Conservation (phyloP, 306 rosid genomes). For the Dryas drummondii region DNA sequence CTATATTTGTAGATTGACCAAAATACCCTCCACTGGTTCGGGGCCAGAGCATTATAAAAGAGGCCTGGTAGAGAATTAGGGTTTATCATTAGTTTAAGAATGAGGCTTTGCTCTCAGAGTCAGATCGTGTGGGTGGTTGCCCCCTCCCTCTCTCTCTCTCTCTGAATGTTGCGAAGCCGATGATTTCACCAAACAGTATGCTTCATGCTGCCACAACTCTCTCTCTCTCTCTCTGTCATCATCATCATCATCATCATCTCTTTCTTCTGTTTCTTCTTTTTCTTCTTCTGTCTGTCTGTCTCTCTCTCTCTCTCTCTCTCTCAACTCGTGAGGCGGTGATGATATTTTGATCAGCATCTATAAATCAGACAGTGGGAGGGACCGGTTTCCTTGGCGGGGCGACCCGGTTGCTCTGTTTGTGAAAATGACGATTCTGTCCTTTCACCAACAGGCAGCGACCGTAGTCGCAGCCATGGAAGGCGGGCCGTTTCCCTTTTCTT, state of each 20-base stretch:
- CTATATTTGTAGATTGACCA: neutral
- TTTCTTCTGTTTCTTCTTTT: conserved; percentile 16
- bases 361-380: conserved; percentile 22
- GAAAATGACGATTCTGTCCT: conserved; percentile 10
- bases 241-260: neutral
- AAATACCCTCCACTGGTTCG: neutral
- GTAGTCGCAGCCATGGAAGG: conserved; percentile 39
- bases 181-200: conserved; percentile 24
- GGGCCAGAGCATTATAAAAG: neutral
- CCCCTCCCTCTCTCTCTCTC: neutral
- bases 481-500: conserved; percentile 6
- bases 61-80: neutral
- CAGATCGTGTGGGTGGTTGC: neutral
- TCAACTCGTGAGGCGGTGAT: conserved; percentile 38
- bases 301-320: neutral
- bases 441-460: neutral
- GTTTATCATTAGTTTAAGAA: conserved; percentile 37
- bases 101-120: conserved; percentile 44
- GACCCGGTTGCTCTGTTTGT: conserved; percentile 21
- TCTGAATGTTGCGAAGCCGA: conserved; percentile 38
- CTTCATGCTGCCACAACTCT: neutral
- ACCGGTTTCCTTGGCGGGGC: conserved; percentile 40
- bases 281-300: conserved; percentile 10
- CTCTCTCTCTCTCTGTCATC: conserved; percentile 8
- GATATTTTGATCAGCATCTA: conserved; percentile 7